phyloP scores from a whole-genome alignment of 805 yeast species.

The Starmerella khaoyaiensis region DNA sequence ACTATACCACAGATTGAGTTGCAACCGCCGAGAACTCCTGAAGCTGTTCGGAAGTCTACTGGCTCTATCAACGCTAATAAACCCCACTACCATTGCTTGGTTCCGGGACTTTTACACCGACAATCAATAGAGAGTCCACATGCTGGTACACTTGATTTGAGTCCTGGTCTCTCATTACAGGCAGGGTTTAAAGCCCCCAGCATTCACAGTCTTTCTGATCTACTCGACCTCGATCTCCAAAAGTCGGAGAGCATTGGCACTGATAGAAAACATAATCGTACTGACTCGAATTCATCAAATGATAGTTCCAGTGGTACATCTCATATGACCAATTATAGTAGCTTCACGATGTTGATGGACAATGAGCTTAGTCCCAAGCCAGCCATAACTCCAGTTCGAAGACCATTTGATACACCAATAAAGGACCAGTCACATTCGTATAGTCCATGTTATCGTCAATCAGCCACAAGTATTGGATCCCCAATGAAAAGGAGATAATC shows the following conservation, averaged over 20 bases:
- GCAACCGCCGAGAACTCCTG: slow-evolving; percentile 3
- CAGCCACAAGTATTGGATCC: slow-evolving; percentile 17
- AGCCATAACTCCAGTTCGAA: slow-evolving; percentile 21
- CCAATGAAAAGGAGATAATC: slow-evolving; percentile 9
- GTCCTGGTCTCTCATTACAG: slow-evolving; percentile 6
- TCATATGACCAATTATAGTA: not conserved
- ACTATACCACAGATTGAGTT: not conserved
- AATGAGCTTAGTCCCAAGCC: slow-evolving; percentile 10
- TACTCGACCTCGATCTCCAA: slow-evolving; percentile 11
- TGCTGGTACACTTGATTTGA: slow-evolving; percentile 11
- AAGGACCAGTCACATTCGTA: slow-evolving; percentile 22
- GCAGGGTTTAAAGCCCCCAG: slow-evolving; percentile 2
- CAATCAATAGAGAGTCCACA: slow-evolving; percentile 8
- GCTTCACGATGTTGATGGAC: slow-evolving; percentile 5
- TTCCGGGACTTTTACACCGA: slow-evolving; percentile 3
- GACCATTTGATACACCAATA: slow-evolving; percentile 24
- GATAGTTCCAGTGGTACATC: not conserved
- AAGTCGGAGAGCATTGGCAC: not conserved
- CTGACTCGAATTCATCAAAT: slow-evolving; percentile 6
- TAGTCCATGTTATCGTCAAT: slow-evolving; percentile 19
- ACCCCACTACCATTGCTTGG: slow-evolving; percentile 1
- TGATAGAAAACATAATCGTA: slow-evolving; percentile 1
- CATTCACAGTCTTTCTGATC: slow-evolving; percentile 2
- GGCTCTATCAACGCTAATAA: too few relatives aligned
- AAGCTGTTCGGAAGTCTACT: not conserved